These are phyloP conservation scores for Lodderomyces margitis DNA, from an alignment of 1,139 yeast species.

Conservation along the genomic window DNA sequence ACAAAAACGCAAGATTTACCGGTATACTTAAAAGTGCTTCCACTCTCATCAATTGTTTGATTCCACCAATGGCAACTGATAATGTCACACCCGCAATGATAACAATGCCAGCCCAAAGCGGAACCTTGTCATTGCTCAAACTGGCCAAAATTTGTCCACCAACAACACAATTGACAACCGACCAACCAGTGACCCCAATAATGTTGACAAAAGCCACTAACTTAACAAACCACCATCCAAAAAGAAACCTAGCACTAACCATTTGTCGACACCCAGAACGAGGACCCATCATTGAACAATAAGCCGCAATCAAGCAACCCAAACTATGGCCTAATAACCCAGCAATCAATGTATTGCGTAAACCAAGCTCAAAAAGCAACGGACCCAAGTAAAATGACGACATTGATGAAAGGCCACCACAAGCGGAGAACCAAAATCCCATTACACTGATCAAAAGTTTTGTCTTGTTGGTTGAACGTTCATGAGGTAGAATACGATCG, in stretches of 20 bases:
- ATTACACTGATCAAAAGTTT: slow-evolving; percentile 57
- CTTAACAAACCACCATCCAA: slow-evolving; percentile 83
- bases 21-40: slow-evolving; percentile 72
- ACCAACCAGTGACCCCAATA: slow-evolving; percentile 83
- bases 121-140: slow-evolving; percentile 58
- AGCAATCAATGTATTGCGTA: slow-evolving; percentile 56
- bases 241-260: slow-evolving; percentile 75
- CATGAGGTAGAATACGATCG: slow-evolving; percentile 70
- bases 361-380: slow-evolving; percentile 61
- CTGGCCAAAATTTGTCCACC: slow-evolving; percentile 84
- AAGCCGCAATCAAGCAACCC: slow-evolving; percentile 77
- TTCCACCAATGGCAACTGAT: slow-evolving; percentile 72
- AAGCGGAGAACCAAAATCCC: slow-evolving; percentile 83
- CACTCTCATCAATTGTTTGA: slow-evolving; percentile 62
- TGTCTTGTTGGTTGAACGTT: slow-evolving; percentile 51
- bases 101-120: slow-evolving; percentile 70
- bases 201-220: slow-evolving; percentile 66
- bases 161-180: slow-evolving; percentile 77
- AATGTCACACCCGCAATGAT: slow-evolving; percentile 66
- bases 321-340: slow-evolving; percentile 62
- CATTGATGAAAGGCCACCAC: slow-evolving; percentile 84
- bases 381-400: slow-evolving; percentile 79
- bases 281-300: slow-evolving; percentile 83
- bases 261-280: slow-evolving; percentile 83
- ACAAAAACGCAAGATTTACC: slow-evolving; percentile 62